Evolutionary conservation across 495 filamentous ascomycete genomes (phyloP).

Genomic region (Aspergillus biplanus): DNA sequence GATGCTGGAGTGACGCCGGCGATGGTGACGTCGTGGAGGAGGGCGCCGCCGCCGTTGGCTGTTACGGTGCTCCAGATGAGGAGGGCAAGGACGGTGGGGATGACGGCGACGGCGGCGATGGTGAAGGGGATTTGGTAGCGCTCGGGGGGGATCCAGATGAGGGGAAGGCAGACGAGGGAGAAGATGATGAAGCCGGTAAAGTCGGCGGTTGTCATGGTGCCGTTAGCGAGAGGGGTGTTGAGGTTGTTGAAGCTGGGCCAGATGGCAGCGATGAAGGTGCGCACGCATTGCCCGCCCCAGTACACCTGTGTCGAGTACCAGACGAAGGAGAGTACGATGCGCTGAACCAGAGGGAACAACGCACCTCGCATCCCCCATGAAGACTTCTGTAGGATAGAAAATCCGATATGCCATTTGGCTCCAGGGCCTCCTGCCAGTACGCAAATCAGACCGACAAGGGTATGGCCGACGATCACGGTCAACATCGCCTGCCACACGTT

Average conservation of each 20-base stretch:
- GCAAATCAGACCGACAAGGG: conserved; percentile 6
- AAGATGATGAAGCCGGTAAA: conserved; percentile 11
- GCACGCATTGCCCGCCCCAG: conserved; percentile 11
- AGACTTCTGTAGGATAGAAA: conserved; percentile 3
- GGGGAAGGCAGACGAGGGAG: conserved; percentile 11
- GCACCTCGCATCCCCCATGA: conserved; percentile 11
- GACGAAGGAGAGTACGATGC: conserved; percentile 13
- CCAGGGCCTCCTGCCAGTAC: conserved; percentile 4
- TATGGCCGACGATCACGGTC: conserved; percentile 9
- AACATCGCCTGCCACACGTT: conserved; percentile 14
- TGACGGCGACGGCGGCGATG: conserved; percentile 7
- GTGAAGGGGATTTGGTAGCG: conserved; percentile 7
- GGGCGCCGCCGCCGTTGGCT: conserved; percentile 2
- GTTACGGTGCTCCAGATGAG: conserved; percentile 13
- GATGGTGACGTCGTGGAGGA: not conserved
- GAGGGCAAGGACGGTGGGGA: conserved; percentile 6
- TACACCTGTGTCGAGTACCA: conserved; percentile 8
- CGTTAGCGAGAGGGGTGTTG: not conserved
- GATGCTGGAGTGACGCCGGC: not conserved
- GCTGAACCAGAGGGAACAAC: conserved; percentile 4
- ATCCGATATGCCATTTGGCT: conserved; percentile 14
- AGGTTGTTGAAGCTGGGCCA: conserved; percentile 8
- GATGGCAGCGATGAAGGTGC: conserved; percentile 4
- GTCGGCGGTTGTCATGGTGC: conserved; percentile 8
- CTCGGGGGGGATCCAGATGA: conserved; percentile 12